Conservation (phyloP, 352 stramenopile species). For the Plasmopara viticola region DNA sequence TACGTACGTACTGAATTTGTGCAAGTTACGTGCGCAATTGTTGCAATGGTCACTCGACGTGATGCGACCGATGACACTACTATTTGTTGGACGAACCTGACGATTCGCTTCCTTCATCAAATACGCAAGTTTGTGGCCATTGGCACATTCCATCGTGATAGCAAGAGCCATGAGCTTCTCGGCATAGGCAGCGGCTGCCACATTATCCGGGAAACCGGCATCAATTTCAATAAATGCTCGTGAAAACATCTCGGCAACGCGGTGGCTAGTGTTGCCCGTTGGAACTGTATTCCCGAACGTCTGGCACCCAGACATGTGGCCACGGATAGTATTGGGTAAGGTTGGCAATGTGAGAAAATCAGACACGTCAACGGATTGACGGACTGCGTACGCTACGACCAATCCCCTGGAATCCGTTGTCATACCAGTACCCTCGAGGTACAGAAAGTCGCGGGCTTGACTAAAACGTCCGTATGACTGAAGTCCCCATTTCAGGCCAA, state of each 20-base stretch:
- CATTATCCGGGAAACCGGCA: slow-evolving; percentile 22
- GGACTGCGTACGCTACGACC: slow-evolving; percentile 26
- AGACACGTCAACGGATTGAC: slow-evolving; percentile 27
- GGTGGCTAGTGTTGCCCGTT: slow-evolving; percentile 7
- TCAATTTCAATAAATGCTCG: slow-evolving; percentile 30
- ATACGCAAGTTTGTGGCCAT: slow-evolving; percentile 35
- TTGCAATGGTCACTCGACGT: slow-evolving; percentile 20
- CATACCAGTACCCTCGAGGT: slow-evolving; percentile 33
- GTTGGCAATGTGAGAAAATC: slow-evolving; percentile 21
- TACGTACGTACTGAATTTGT: slow-evolving; percentile 27
- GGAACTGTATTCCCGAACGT: slow-evolving; percentile 22
- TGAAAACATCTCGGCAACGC: slow-evolving; percentile 31
- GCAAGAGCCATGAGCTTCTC: slow-evolving; percentile 27
- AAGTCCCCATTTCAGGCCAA: slow-evolving; percentile 40
- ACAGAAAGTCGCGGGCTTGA: slow-evolving; percentile 37
- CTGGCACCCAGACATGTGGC: slow-evolving; percentile 30
- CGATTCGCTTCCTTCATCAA: slow-evolving; percentile 27
- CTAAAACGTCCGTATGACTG: slow-evolving; percentile 31
- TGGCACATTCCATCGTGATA: slow-evolving; percentile 34
- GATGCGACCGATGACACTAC: slow-evolving; percentile 15
- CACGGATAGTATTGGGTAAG: slow-evolving; percentile 31
- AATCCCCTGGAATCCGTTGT: slow-evolving; percentile 23
- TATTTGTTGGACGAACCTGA: slow-evolving; percentile 10
- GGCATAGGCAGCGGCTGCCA: slow-evolving; percentile 17
- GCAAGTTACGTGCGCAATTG: slow-evolving; percentile 29